Conservation (phyloP, 345 rosid genomes). For the Luvunga scandens region DNA sequence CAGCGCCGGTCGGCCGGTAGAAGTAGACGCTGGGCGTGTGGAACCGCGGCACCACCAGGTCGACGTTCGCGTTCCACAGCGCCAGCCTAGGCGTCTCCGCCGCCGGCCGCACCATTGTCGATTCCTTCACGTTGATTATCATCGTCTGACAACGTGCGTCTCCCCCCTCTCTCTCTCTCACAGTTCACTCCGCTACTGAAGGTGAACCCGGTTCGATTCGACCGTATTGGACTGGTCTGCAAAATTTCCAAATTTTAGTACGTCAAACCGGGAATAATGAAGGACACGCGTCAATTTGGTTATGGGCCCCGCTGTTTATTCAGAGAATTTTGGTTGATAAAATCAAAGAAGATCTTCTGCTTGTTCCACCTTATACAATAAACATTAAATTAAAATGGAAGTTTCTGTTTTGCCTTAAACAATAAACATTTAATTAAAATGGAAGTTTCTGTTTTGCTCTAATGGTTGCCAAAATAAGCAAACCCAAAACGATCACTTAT, state of each 20-base stretch:
- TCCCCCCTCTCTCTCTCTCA: neutral
- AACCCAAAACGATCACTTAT: too few relatives aligned
- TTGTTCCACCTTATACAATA: too few relatives aligned
- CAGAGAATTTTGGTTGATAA: neutral
- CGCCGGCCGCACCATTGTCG: slow-evolving; percentile 75
- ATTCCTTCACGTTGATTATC: slow-evolving; percentile 65
- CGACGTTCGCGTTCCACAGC: slow-evolving; percentile 91
- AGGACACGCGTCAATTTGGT: neutral
- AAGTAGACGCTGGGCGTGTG: slow-evolving; percentile 96
- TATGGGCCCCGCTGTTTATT: neutral
- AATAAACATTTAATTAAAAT: too few relatives aligned
- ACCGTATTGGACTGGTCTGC: neutral
- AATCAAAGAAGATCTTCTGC: too few relatives aligned
- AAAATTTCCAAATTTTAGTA: too few relatives aligned
- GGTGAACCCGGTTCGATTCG: neutral
- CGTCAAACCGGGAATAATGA: neutral
- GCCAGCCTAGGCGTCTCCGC: slow-evolving; percentile 49
- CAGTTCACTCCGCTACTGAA: neutral
- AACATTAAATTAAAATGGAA: too few relatives aligned
- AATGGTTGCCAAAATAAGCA: too few relatives aligned
- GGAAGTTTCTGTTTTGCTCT: too few relatives aligned
- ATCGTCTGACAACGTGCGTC: slow-evolving; percentile 16
- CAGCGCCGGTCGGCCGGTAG: slow-evolving; percentile 61
- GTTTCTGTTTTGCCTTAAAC: too few relatives aligned
- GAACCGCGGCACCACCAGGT: slow-evolving; percentile 82